These are phyloP conservation scores for Fistulifera solaris DNA, from an alignment of 108 stramenopile species.

Conservation along the genomic window DNA sequence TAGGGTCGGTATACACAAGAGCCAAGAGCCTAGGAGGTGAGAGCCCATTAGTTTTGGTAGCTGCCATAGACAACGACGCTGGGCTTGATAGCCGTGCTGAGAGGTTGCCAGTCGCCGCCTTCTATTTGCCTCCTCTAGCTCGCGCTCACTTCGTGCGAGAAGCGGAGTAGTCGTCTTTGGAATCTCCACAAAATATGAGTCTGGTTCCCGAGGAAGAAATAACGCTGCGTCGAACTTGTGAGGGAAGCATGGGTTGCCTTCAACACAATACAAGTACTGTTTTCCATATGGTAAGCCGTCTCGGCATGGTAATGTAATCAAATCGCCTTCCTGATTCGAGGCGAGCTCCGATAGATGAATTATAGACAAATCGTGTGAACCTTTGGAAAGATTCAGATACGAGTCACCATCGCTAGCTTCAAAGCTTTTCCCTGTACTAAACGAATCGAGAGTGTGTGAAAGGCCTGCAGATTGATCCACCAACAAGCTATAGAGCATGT, in stretches of 20 bases:
- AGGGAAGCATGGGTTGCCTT: slow-evolving; percentile 81
- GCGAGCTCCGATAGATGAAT: slow-evolving; percentile 19
- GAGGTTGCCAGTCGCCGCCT: slow-evolving; percentile 48
- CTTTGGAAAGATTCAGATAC: background rate
- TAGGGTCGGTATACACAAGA: slow-evolving; percentile 67
- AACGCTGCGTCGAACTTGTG: slow-evolving; percentile 36
- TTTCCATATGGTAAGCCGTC: slow-evolving; percentile 29
- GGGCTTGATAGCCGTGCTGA: slow-evolving; percentile 56
- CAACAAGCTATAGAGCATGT: slow-evolving; percentile 51
- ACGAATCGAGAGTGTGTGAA: slow-evolving; percentile 17
- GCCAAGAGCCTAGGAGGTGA: slow-evolving; percentile 70
- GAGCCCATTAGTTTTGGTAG: slow-evolving; percentile 84
- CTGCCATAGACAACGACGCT: slow-evolving; percentile 77
- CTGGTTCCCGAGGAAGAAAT: slow-evolving; percentile 70
- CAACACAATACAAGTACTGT: slow-evolving; percentile 59
- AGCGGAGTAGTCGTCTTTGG: slow-evolving; percentile 38
- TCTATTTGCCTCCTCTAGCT: slow-evolving; percentile 59
- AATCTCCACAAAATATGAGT: slow-evolving; percentile 47
- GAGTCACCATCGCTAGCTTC: slow-evolving; percentile 35
- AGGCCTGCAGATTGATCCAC: slow-evolving; percentile 68
- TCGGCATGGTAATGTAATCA: slow-evolving; percentile 55
- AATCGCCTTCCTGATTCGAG: slow-evolving; percentile 53
- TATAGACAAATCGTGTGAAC: slow-evolving; percentile 3
- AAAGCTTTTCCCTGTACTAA: slow-evolving; percentile 16
- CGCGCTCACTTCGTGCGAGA: slow-evolving; percentile 62